Evolutionary conservation across 2,329 filamentous ascomycete genomes (phyloP), one percentile per base, ranked within the genome.

Genomic region (Fusarium sp.): DNA sequence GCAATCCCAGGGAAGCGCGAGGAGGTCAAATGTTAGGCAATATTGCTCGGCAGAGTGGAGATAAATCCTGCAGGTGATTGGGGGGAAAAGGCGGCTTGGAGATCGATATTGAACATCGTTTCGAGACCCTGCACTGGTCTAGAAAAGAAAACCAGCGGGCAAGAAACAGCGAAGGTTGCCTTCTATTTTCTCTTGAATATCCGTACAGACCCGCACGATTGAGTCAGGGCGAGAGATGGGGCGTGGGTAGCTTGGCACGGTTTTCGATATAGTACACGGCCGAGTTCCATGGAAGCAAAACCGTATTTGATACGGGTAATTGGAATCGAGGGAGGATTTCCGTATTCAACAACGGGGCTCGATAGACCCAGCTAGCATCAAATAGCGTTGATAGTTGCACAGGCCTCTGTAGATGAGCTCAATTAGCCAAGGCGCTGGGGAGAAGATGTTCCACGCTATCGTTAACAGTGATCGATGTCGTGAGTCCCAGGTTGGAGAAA

Each of bases 101-200:
- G 61, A 75, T 74, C 70, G 61, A 74, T 74, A 66, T 69, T 74
- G 70, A 62, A 59, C 60, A 62, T 64, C 46, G 63, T 70, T 59
- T 72, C 48, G 44, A 73, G 65, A 61, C 61, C 65, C 62, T 70
- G 70, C 43, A 46, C 46, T 52, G 38, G 51, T 24, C 61, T 52
- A 66, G 54, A 65, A 62, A 62, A 58, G 63, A 62, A 66, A 68
- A 54, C 52, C 65, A 52, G 63, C 65, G 46, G 66, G 45, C 41
- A 43, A 66, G 46, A 51, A 70, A 53, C 58, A 75, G 54, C 52
- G 63, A 71, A 58, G 72, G 69, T 70, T 74, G 69, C 53, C 57
- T 43, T 44, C 51, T 27, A 40, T 70, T 67, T 58, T 56, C 44
- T 46, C 18, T 48, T 58, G 40, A 41, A 43, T 25, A 22, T 22